Base-by-base conservation (phyloP, 2,329 filamentous ascomycete genomes). In the Bipolaris oryzae region DNA sequence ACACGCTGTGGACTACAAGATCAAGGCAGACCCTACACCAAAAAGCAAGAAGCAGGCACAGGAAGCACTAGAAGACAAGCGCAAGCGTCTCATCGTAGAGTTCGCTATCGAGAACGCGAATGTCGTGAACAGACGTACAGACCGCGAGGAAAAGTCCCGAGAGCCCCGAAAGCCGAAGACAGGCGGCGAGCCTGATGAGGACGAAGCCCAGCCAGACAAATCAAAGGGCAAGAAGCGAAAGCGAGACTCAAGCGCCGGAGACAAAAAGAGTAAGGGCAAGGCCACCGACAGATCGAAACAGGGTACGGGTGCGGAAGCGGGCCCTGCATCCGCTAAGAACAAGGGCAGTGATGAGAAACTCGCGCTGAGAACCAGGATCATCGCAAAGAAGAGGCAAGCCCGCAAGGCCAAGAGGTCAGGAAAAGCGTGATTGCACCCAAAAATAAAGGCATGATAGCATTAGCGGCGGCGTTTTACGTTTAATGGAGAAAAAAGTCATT, bases 61-160 rank as follows among this genome's bases (percentile, higher is more conserved):
- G 15, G 80, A 82, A 47, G 80, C 79, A 5, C 52, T 79, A n/a
- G 76, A 84, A 50, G 92, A 95, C 63, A 91, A 89, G 78, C 94
- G 92, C 74, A 93, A 95, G 77, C 85, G 95, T 11, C 79, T 99
- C 49, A 92, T 99, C 71, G 94, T 94, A 35, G 96, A 99, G 76
- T 99, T 99, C 74, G 92, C 95, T 18, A 96, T 99, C 74, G 95
- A 99, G 78, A 99, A 99, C 69, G 93, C 92, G 1, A 93, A 97
- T 71, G 95, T 99, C 1, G 89, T 99, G n/a, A 85, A 88, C 64
- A 84, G 95, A 62, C 85, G 96, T 52, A 85, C 82, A 58, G 86
- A 88, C 59, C 80, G 80, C 46, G 88, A 92, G 72, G 76, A 78
- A 49, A 86, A 86, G 62, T 79, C 82, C 4, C 76, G 81, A 39